These are phyloP conservation scores for Leptographium procerum DNA, from an alignment of 2,329 filamentous ascomycete species.

Conservation along the genomic window DNA sequence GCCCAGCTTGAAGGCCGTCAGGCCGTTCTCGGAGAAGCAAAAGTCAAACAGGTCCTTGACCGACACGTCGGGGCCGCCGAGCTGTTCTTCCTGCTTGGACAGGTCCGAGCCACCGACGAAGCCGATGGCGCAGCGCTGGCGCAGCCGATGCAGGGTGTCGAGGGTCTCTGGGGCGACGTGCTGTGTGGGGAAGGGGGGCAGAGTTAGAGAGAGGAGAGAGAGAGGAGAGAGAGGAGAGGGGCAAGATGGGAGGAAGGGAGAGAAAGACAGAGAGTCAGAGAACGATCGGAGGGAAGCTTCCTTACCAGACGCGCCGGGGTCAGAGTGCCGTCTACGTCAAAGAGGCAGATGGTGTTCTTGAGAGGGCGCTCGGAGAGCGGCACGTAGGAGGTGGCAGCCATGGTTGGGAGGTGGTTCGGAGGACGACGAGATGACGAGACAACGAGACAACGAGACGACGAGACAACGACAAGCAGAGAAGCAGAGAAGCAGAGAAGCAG, in stretches of 20 bases:
- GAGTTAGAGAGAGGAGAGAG: too few relatives aligned
- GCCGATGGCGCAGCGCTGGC: slow-evolving; percentile 79
- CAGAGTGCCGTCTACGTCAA: slow-evolving; percentile 92
- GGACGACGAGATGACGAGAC: neutral
- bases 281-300: neutral
- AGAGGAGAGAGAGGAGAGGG: neutral
- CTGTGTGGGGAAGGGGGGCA: too few relatives aligned
- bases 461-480: neutral
- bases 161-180: slow-evolving; percentile 71
- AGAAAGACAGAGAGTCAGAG: neutral
- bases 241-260: neutral
- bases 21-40: slow-evolving; percentile 93
- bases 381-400: slow-evolving; percentile 40
- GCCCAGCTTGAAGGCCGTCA: slow-evolving; percentile 81
- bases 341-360: slow-evolving; percentile 88
- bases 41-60: slow-evolving; percentile 91
- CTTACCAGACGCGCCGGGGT: slow-evolving; percentile 66
- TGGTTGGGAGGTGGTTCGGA: neutral
- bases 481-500: neutral
- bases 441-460: neutral
- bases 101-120: slow-evolving; percentile 91
- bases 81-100: slow-evolving; percentile 89
- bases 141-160: slow-evolving; percentile 63
- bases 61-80: slow-evolving; percentile 54
- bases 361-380: slow-evolving; percentile 73